Percentiles rank a stretch among this genome's conserved stretches.
These are phyloP conservation scores for Amaranthus tricolor DNA, from an alignment of 179 eudicot genomes.

Conservation along the genomic window DNA sequence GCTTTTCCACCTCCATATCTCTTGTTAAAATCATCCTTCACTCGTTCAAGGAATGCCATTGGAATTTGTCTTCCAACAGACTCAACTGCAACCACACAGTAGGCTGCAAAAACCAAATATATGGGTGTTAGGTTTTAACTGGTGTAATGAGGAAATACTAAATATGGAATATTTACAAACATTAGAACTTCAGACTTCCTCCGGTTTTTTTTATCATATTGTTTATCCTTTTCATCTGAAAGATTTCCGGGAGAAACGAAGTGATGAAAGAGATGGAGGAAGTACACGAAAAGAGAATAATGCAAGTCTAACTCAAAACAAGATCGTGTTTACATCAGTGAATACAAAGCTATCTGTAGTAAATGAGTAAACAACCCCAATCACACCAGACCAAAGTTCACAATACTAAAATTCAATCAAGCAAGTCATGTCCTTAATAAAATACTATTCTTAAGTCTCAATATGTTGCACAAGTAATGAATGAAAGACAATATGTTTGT, in stretches of 20 bases:
- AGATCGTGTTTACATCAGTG: background rate
- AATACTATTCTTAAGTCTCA: background rate
- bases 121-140: background rate
- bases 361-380: background rate
- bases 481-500: background rate
- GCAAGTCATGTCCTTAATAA: background rate
- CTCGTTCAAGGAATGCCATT: constrained; percentile 37
- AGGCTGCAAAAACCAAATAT: constrained; percentile 26
- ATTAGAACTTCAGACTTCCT: too few species aligned
- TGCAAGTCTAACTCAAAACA: background rate
- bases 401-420: background rate
- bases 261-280: background rate
- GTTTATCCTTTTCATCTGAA: too few species aligned
- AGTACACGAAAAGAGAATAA: background rate
- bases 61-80: constrained; percentile 41
- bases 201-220: too few species aligned
- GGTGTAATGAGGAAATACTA: background rate
- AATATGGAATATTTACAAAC: too few species aligned
- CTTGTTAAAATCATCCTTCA: constrained; percentile 39
- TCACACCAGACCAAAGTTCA: background rate
- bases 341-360: background rate
- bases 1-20: constrained; percentile 43
- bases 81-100: constrained; percentile 41
- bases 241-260: too few species aligned
- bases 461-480: background rate